These are phyloP conservation scores for Pezicula rhizophila DNA, from an alignment of 2,329 filamentous ascomycete genomes.

Conservation along the genomic window DNA sequence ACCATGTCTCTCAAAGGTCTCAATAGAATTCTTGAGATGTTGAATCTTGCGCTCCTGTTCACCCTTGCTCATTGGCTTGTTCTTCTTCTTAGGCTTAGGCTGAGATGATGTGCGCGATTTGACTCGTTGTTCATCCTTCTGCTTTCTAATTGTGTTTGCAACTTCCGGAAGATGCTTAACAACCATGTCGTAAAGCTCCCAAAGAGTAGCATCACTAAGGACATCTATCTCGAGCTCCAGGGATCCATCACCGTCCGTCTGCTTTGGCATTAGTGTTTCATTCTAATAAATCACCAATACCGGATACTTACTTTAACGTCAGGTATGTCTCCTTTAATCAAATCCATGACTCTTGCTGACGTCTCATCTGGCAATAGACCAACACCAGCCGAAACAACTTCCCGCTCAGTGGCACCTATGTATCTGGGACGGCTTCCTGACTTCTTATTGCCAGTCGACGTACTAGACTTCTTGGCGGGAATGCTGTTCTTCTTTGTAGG, in stretches of 20 bases:
- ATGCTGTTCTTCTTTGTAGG: slow-evolving; percentile 20
- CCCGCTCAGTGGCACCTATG: slow-evolving; percentile 77
- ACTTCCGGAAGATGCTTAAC: slow-evolving; percentile 43
- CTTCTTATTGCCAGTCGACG: slow-evolving; percentile 36
- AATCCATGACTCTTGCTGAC: slow-evolving; percentile 74
- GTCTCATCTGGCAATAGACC: slow-evolving; percentile 72
- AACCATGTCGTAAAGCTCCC: slow-evolving; percentile 48
- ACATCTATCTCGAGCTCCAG: slow-evolving; percentile 55
- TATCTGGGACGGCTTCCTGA: slow-evolving; percentile 32
- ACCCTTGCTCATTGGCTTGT: slow-evolving; percentile 69
- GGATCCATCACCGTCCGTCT: slow-evolving; percentile 45
- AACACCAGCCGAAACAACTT: slow-evolving; percentile 81
- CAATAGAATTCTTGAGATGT: slow-evolving; percentile 54
- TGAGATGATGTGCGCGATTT: slow-evolving; percentile 25
- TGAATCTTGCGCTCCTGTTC: slow-evolving; percentile 65
- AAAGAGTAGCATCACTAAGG: slow-evolving; percentile 46
- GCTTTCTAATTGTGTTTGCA: slow-evolving; percentile 20
- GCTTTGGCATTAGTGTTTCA: slow-evolving; percentile 19
- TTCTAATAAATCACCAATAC: slow-evolving; percentile 10
- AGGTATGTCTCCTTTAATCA: slow-evolving; percentile 81
- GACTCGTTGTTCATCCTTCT: slow-evolving; percentile 19
- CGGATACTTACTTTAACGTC: slow-evolving; percentile 52
- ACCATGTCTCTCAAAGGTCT: slow-evolving; percentile 30
- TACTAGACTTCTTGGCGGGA: neutral
- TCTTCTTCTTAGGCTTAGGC: slow-evolving; percentile 45